Base-by-base conservation (phyloP, 164 flowering plant species). In the Dillenia suffruticosa region DNA sequence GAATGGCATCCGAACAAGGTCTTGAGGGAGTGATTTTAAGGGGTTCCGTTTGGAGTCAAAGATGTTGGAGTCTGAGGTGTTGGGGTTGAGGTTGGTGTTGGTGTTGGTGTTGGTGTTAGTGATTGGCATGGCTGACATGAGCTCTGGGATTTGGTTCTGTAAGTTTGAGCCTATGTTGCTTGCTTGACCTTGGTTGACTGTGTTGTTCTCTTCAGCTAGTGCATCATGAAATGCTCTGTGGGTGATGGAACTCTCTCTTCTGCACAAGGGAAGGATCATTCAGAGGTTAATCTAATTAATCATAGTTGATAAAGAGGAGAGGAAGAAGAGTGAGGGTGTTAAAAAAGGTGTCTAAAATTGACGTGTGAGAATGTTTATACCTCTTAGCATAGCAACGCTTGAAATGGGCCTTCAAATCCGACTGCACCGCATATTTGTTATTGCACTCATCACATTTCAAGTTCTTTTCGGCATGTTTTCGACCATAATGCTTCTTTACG, bases 361-460 rank as follows among this genome's bases (percentile, higher is more conserved):
- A 26, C 2, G 32, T 26, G 1, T 26, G 32, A 26, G 14, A 19
- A 3, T 26, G 32, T 26, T 5, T 26, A 26, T 26, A 85, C 50
- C 83, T 88, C 50, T 82, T 73, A 9, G 87, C 81, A 1, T 88
- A 84, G 63, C 91, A 86, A 32, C 82, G 83, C 74, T 86, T 86
- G 12, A 72, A 74, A 50, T 86, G 91, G 61, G 91, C 91, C 72
- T 86, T 86, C 88, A 86, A 82, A 62, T 84, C 91, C 12, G 92
- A 84, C 24, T 86, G 92, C 13, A 86, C 92, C 0, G 88, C 92
- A 46, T 86, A 84, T 50, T 81, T 77, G 72, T 86, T 85, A 1
- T 88, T 81, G 65, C 90, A 85, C 67, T 83, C 81, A 50, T 83
- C 88, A 51, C 90, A 85, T 71, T 86, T 86, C 91, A 88, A 86